Base-by-base conservation (phyloP, 176 grass and related monocot species). In the Zoysia pacifica region DNA sequence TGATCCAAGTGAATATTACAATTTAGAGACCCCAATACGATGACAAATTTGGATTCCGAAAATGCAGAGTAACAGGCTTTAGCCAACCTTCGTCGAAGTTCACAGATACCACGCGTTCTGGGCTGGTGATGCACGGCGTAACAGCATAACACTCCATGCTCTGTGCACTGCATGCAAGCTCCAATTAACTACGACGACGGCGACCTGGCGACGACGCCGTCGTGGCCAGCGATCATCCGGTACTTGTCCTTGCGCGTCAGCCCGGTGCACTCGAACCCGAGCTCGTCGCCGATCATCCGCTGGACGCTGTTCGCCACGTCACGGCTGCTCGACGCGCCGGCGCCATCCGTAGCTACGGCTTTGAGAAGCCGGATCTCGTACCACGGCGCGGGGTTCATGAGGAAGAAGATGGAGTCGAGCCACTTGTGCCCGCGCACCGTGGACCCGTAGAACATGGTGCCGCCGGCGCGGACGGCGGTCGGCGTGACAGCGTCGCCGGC, bases 321-420 rank as follows among this genome's bases (percentile, higher is more conserved):
- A 4, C 64, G 50, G 85, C 81, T 84, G 42, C 74, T 73, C 39
- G 5, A 2, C 3, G 0, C 55, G 15, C 45, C 8, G 8, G 13
- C 35, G 13, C 60, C 6, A 58, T n/a, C 49, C 38, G 67, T 9
- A 50, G 4, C 12, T 28, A 88, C 69, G 2, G 74, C 56, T 49
- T 35, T 1, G 41, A 84, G 83, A 11, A 97, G 41, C 38, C 47
- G 39, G 9, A 90, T 16, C 20, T 62, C 46, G 64, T 97, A 93
- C 49, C 41, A 77, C 7, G 87, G 90, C 18, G 19, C 16, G 0
- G 93, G 87, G 82, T 97, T 97, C 85, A 88, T 84, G 54, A 92
- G 68, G 90, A 97, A 90, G 85, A 85, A 95, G 48, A 87, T 49
- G 9, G 90, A 76, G 77, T 97, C 93, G 0, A 97, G 65, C 73